A percentile compares a stretch with the other conserved stretches of the same genome.
These are phyloP conservation scores for Clarkia xantiana DNA, from an alignment of 345 rosid genomes.

Conservation along the genomic window DNA sequence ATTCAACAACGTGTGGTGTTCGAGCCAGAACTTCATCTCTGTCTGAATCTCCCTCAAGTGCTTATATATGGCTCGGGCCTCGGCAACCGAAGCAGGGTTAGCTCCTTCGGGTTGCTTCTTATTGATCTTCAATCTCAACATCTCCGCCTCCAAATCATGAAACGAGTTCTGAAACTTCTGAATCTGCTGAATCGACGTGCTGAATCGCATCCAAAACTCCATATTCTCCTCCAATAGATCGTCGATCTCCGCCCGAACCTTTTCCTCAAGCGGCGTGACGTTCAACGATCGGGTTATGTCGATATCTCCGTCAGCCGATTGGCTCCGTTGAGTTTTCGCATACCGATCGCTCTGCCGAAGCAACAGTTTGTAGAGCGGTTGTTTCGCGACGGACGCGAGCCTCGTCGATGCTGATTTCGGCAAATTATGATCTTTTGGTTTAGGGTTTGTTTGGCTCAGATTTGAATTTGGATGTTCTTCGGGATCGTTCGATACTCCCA, in stretches of 20 bases:
- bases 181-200: conserved; percentile 62
- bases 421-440: not conserved
- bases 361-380: conserved; percentile 14
- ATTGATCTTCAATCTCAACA: conserved; percentile 20
- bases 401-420: not conserved
- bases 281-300: conserved; percentile 2
- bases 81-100: no score
- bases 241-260: conserved; percentile 51
- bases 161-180: conserved; percentile 49
- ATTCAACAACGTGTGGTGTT: no score
- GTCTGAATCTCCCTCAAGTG: conserved; percentile 66
- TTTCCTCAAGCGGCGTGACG: conserved; percentile 37
- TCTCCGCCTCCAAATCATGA: conserved; percentile 46
- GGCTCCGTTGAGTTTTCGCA: not conserved
- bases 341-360: conserved; percentile 8
- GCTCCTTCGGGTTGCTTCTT: conserved; percentile 2
- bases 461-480: conserved; percentile 8
- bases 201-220: conserved; percentile 91
- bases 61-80: conserved; percentile 7
- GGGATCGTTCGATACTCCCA: not conserved
- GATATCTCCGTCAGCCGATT: not conserved
- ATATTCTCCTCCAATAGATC: conserved; percentile 71
- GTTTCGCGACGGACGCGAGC: not conserved
- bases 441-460: conserved; percentile 16
- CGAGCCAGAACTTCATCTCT: conserved; percentile 12